These are phyloP conservation scores for Globisporangium lucens DNA, from an alignment of 352 stramenopile species.

Conservation along the genomic window DNA sequence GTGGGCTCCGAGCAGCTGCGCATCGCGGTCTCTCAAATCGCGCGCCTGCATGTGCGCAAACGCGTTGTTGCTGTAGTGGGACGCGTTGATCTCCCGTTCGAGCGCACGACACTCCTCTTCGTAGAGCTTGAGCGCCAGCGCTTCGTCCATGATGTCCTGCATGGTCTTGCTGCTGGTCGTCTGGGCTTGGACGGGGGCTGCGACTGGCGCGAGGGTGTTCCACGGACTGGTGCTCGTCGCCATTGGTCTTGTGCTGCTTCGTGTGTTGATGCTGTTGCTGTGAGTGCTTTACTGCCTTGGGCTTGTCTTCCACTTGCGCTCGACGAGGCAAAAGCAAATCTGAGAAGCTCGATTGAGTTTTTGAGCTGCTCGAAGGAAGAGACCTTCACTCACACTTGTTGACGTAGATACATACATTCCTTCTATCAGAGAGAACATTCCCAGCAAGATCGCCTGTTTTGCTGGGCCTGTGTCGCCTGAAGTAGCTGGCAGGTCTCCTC, in stretches of 20 bases:
- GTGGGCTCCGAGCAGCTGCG: conserved; percentile 40
- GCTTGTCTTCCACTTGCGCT: conserved; percentile 1
- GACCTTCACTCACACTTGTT: conserved; percentile 12
- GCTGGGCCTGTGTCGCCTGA: too few relatives aligned
- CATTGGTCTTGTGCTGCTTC: neutral
- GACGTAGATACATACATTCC: neutral
- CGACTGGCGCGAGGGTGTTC: neutral
- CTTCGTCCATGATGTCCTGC: conserved; percentile 74
- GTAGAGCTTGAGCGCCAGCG: conserved; percentile 56
- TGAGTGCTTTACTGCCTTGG: neutral
- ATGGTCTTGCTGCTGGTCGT: conserved; percentile 23
- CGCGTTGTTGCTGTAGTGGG: conserved; percentile 26
- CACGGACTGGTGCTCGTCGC: conserved; percentile 15
- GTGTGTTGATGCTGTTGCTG: neutral
- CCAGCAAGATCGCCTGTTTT: neutral
- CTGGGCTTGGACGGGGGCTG: neutral
- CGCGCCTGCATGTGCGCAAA: conserved; percentile 29
- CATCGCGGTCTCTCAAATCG: conserved; percentile 25
- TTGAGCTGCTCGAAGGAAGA: neutral
- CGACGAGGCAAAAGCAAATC: conserved; percentile 7
- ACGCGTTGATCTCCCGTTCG: conserved; percentile 35
- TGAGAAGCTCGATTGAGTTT: conserved; percentile 9
- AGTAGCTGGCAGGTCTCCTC: too few relatives aligned
- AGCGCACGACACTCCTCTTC: conserved; percentile 50
- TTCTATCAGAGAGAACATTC: conserved; percentile 7